phyloP scores from a whole-genome alignment of 768 basidiomycete species.

The Pleurotus tuoliensis region DNA sequence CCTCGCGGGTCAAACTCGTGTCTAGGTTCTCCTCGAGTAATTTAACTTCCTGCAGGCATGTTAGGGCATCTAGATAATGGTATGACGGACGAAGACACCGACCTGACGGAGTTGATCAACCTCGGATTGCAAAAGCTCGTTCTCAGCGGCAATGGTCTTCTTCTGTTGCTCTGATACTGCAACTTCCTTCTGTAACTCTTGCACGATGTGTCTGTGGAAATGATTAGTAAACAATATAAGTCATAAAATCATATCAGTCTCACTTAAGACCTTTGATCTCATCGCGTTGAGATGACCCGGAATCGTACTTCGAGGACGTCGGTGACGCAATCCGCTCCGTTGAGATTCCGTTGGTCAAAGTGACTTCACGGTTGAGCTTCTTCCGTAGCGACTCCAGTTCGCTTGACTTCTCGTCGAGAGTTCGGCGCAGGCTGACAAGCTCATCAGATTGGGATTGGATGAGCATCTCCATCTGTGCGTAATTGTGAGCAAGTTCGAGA shows the following conservation, averaged over 20 bases:
- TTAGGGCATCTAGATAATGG: not conserved
- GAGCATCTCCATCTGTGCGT: conserved; percentile 22
- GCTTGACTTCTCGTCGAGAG: conserved; percentile 29
- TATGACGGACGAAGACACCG: not conserved
- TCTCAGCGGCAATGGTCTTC: conserved; percentile 75
- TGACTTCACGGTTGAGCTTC: conserved; percentile 54
- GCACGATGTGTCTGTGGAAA: conserved; percentile 69
- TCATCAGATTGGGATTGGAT: conserved; percentile 23
- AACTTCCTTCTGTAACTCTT: conserved; percentile 85
- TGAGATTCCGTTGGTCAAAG: conserved; percentile 42
- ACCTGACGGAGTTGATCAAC: conserved; percentile 75
- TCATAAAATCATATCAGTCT: no score
- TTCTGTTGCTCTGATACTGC: conserved; percentile 54
- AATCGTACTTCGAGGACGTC: conserved; percentile 48
- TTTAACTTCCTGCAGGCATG: conserved; percentile 55
- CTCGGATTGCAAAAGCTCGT: conserved; percentile 62
- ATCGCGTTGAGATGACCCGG: conserved; percentile 39
- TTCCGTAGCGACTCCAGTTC: conserved; percentile 60
- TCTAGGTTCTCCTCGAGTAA: conserved; percentile 76
- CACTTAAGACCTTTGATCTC: conserved; percentile 86
- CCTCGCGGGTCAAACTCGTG: conserved; percentile 49
- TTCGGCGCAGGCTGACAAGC: conserved; percentile 24
- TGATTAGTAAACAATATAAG: not conserved
- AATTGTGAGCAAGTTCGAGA: not conserved
- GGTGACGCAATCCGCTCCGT: conserved; percentile 26